Conservation (phyloP, 1,139 yeast species). For the Geotrichum macrosporum region DNA sequence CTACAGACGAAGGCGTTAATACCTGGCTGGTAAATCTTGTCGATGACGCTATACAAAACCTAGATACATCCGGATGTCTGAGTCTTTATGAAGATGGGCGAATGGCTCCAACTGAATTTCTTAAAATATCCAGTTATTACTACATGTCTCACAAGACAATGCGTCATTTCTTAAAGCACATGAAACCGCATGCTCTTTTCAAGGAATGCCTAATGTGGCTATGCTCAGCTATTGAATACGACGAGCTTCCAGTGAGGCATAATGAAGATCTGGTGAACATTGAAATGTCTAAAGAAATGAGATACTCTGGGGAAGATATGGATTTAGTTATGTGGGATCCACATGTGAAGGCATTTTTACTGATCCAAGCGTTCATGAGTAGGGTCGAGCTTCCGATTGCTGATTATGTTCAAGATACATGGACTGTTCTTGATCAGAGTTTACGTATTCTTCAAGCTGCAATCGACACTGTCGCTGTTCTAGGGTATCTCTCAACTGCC, state of each 20-base stretch:
- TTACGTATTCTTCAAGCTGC: slow-evolving; percentile 90
- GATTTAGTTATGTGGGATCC: slow-evolving; percentile 87
- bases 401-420: slow-evolving; percentile 90
- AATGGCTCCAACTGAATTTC: slow-evolving; percentile 67
- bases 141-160: slow-evolving; percentile 90
- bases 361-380: slow-evolving; percentile 82
- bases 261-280: slow-evolving; percentile 90
- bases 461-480: slow-evolving; percentile 83
- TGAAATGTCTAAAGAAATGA: slow-evolving; percentile 78
- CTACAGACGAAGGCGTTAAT: slow-evolving; percentile 50
- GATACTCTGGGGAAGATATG: slow-evolving; percentile 55
- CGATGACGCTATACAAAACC: slow-evolving; percentile 62
- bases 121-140: slow-evolving; percentile 84
- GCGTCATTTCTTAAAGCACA: slow-evolving; percentile 55
- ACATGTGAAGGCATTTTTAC: slow-evolving; percentile 81
- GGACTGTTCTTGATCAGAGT: slow-evolving; percentile 88
- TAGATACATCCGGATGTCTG: slow-evolving; percentile 72
- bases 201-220: slow-evolving; percentile 68
- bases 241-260: slow-evolving; percentile 89
- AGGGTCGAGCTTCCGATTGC: slow-evolving; percentile 87
- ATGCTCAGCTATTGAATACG: slow-evolving; percentile 81
- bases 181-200: slow-evolving; percentile 51
- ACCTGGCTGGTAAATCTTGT: slow-evolving; percentile 66
- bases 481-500: slow-evolving; percentile 65
- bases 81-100: slow-evolving; percentile 46